Percentiles rank a stretch among this genome's conserved stretches.
phyloP scores from a whole-genome alignment of 352 stramenopile genomes.

The Phytopythium vexans region DNA sequence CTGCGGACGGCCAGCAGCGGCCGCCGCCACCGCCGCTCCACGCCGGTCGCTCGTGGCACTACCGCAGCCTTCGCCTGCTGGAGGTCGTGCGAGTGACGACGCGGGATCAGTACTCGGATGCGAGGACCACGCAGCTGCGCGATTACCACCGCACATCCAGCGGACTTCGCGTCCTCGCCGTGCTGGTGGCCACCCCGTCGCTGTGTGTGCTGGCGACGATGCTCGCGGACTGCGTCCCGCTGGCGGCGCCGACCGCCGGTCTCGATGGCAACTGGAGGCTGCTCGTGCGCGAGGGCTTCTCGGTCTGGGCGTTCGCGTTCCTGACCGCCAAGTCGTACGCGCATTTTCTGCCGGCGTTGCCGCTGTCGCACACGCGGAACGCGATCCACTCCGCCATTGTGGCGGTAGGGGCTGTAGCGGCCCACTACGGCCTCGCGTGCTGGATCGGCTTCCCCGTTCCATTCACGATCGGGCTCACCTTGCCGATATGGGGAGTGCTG shows the following conservation, averaged over 20 bases:
- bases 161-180: slow-evolving; percentile 1
- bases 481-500: slow-evolving; percentile 5
- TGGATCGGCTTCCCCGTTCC: slow-evolving; percentile 7
- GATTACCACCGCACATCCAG: slow-evolving; percentile 10
- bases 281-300: slow-evolving; percentile 9
- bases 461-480: slow-evolving; percentile 6
- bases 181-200: slow-evolving; percentile 8
- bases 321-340: slow-evolving; percentile 13
- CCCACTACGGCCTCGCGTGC: background rate
- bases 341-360: slow-evolving; percentile 12
- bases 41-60: background rate
- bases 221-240: slow-evolving; percentile 6
- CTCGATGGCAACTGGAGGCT: slow-evolving; percentile 8
- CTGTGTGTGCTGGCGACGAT: slow-evolving; percentile 10
- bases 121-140: slow-evolving; percentile 4
- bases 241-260: slow-evolving; percentile 10
- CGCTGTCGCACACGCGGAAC: slow-evolving; percentile 6
- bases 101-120: slow-evolving; percentile 10
- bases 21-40: no score
- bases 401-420: background rate
- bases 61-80: background rate
- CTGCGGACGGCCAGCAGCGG: no score
- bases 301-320: slow-evolving; percentile 11
- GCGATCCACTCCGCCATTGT: slow-evolving; percentile 9
- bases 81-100: slow-evolving; percentile 6